Conservation (phyloP, 2,329 filamentous ascomycete species). For the Fusarium brachygibbosum region DNA sequence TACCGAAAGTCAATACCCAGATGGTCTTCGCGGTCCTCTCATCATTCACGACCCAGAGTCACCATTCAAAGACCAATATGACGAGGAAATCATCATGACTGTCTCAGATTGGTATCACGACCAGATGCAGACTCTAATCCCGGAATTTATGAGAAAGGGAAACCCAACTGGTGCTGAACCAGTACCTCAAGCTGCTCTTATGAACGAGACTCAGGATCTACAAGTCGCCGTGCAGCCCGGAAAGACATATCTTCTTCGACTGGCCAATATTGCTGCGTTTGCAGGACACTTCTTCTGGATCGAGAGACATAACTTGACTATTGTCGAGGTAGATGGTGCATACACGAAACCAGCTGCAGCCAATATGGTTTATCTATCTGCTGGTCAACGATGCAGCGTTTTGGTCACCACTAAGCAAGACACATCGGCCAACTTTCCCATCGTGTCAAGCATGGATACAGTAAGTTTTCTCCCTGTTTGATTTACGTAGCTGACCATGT, state of each 20-base stretch:
- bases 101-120: conserved; percentile 82
- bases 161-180: conserved; percentile 73
- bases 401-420: conserved; percentile 73
- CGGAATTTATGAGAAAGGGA: conserved; percentile 63
- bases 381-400: conserved; percentile 76
- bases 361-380: conserved; percentile 73
- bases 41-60: conserved; percentile 73
- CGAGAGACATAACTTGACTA: conserved; percentile 74
- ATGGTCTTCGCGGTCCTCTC: conserved; percentile 74
- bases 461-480: conserved; percentile 52
- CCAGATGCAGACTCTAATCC: conserved; percentile 62
- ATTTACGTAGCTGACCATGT: conserved; percentile 17
- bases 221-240: conserved; percentile 71
- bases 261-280: conserved; percentile 79
- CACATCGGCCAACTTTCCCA: conserved; percentile 72
- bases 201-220: conserved; percentile 77
- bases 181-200: conserved; percentile 75
- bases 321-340: conserved; percentile 80
- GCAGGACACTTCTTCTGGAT: conserved; percentile 76
- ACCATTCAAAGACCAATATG: conserved; percentile 69
- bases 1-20: conserved; percentile 75
- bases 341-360: conserved; percentile 73
- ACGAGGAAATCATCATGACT: conserved; percentile 74
- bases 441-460: conserved; percentile 78
- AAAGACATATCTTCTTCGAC: conserved; percentile 64